phyloP scores from a whole-genome alignment of 148 eudicot species.

The Fagopyrum homotropicum region DNA sequence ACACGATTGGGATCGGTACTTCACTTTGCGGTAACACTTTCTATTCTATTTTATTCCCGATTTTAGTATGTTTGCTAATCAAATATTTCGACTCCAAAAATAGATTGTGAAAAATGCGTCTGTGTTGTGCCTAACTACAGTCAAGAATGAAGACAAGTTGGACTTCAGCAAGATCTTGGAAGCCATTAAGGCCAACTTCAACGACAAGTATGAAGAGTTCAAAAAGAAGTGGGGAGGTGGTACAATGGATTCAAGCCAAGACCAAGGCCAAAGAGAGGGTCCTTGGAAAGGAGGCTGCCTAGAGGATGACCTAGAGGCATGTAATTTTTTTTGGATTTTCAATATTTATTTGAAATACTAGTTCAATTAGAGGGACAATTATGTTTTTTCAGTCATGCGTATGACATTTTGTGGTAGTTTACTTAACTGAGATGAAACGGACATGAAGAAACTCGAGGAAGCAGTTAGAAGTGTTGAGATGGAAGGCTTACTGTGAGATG shows the following conservation, averaged over 20 bases:
- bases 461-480: slow-evolving; percentile 68
- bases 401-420: neutral
- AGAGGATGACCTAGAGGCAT: slow-evolving; percentile 25
- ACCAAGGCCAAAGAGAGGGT: slow-evolving; percentile 42
- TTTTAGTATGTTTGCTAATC: neutral
- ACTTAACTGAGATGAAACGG: slow-evolving; percentile 57
- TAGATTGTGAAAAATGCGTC: slow-evolving; percentile 39
- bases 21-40: too few relatives aligned
- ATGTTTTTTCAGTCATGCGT: neutral
- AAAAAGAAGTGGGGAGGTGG: slow-evolving; percentile 50
- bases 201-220: too few relatives aligned
- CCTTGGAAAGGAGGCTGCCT: slow-evolving; percentile 45
- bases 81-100: neutral
- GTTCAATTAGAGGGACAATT: neutral
- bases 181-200: slow-evolving; percentile 40
- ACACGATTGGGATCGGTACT: too few relatives aligned
- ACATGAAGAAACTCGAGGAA: slow-evolving; percentile 91
- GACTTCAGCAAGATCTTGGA: slow-evolving; percentile 38
- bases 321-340: neutral
- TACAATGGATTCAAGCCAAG: slow-evolving; percentile 39
- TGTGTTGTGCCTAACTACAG: slow-evolving; percentile 32
- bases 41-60: too few relatives aligned
- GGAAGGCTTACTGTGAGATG: slow-evolving; percentile 92
- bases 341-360: neutral
- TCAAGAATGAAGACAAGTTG: slow-evolving; percentile 36